A percentile compares a stretch with the other conserved stretches of the same genome.
phyloP scores from a whole-genome alignment of 2,329 filamentous ascomycete species.

The Penicillium sp. region DNA sequence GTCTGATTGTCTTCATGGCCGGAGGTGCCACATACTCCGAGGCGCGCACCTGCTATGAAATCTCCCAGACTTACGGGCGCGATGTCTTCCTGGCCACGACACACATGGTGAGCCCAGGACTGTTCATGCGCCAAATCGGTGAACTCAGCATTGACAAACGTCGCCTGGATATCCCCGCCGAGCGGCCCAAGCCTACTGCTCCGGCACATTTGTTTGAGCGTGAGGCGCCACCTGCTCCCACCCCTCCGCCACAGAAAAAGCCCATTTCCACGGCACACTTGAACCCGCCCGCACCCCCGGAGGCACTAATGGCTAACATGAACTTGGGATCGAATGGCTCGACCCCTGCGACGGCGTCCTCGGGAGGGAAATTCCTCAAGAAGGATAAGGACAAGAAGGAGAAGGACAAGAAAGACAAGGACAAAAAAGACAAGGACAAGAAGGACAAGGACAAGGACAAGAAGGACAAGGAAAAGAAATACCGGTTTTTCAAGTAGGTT shows the following conservation, averaged over 20 bases:
- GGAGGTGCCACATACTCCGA: slow-evolving; percentile 94
- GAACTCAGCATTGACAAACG: slow-evolving; percentile 73
- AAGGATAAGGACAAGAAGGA: slow-evolving; percentile 49
- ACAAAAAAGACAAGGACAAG: slow-evolving; percentile 51
- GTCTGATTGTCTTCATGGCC: slow-evolving; percentile 89
- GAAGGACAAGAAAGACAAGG: slow-evolving; percentile 52
- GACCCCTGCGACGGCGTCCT: slow-evolving; percentile 21
- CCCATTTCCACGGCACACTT: slow-evolving; percentile 19
- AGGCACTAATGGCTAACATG: slow-evolving; percentile 36
- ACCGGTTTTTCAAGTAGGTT: slow-evolving; percentile 50
- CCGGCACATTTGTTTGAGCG: slow-evolving; percentile 83
- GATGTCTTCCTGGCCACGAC: slow-evolving; percentile 87
- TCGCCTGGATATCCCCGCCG: slow-evolving; percentile 72
- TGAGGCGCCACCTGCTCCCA: slow-evolving; percentile 54
- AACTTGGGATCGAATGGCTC: slow-evolving; percentile 34
- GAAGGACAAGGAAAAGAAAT: slow-evolving; percentile 50
- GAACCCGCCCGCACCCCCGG: slow-evolving; percentile 29
- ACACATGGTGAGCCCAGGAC: slow-evolving; percentile 82
- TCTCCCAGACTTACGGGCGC: slow-evolving; percentile 65
- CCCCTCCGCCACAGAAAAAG: slow-evolving; percentile 25
- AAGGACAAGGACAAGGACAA: slow-evolving; percentile 50
- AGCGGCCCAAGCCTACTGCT: slow-evolving; percentile 73
- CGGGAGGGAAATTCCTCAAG: slow-evolving; percentile 30
- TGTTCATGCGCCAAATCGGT: slow-evolving; percentile 77
- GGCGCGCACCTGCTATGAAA: slow-evolving; percentile 80